Base-by-base conservation (phyloP, 495 filamentous ascomycete species). In the Aspergillus ostianus region DNA sequence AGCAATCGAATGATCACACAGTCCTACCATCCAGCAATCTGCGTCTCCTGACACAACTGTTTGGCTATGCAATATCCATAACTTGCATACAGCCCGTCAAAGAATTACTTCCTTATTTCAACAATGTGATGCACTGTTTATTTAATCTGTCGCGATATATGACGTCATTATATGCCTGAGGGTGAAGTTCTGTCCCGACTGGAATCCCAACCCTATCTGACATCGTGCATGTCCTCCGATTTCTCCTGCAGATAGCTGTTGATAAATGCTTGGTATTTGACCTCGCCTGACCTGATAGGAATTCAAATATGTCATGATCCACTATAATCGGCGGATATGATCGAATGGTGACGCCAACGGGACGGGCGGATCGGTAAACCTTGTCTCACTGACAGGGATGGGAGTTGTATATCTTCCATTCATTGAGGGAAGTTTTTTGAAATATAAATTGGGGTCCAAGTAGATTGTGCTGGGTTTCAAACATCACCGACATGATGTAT, bases 331-430 rank as follows among this genome's bases (percentile, higher is more conserved):
- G 44, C 36, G 54, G 48, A 32, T 8, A 49, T 57, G 54, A 53
- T 57, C 45, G 20, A 63, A 56, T 63, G 60, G 60, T 63, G 60
- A 63, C 60, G 60, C 55, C 55, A 58, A 30, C 60, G 60, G 60
- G 36, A 55, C 47, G 51, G 18, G 51, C 45, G 60, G 55, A 60
- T 55, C 26, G n/a, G n/a, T 44, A n/a, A 63, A 55, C 29, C 32
- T 63, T 55, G 32, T 23, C 17, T 53, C 15, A 2, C 47, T 20
- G 15, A 23, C 36, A 15, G 3, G 36, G 36, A 41, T 10, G 36
- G 36, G 36, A 12, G 2, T 41, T 41, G 36, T 41, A 15, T 17
- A 41, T 15, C 36, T 32, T 32, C 4, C 23, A 2, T 26, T 2
- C 2, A 6, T 3, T 12, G 30, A 32, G 6, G 30, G 30, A 32